phyloP scores from a whole-genome alignment of 345 rosid species.

The Heritiera littoralis region DNA sequence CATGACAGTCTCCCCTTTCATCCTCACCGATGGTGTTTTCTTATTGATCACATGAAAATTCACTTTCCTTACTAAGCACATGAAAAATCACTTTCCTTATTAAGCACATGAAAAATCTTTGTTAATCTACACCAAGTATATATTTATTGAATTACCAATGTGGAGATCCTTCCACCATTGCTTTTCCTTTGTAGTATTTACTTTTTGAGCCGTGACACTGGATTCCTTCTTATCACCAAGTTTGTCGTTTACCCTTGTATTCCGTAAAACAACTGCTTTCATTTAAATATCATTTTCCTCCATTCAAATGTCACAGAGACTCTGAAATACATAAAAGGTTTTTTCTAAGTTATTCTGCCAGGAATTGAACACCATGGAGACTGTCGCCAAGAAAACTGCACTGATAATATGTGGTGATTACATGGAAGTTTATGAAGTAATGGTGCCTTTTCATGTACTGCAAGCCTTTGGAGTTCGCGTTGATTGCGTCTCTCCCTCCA shows the following conservation, averaged over 20 bases:
- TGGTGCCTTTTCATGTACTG: neutral
- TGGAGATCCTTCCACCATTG: neutral
- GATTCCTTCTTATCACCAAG: neutral
- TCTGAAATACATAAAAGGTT: neutral
- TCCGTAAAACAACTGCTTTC: neutral
- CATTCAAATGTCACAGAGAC: neutral
- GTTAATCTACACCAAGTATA: too few species aligned
- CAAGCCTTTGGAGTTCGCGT: slow-evolving; percentile 38
- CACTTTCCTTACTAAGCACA: too few species aligned
- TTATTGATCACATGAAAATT: too few species aligned
- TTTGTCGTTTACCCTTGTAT: neutral
- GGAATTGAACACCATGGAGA: slow-evolving; percentile 27
- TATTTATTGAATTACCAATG: neutral
- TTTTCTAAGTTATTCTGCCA: neutral
- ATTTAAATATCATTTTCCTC: neutral
- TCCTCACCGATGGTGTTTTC: too few species aligned
- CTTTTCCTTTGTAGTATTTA: too few species aligned
- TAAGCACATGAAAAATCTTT: too few species aligned
- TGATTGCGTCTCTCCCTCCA: slow-evolving; percentile 22
- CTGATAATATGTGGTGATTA: slow-evolving; percentile 52
- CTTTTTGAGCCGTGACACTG: neutral
- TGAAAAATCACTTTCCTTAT: too few species aligned
- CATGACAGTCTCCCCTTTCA: too few species aligned
- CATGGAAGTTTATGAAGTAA: slow-evolving; percentile 52
- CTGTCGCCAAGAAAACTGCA: slow-evolving; percentile 40